Percentiles rank a stretch among this genome's conserved stretches.
phyloP scores from a whole-genome alignment of 257 asterid species.

The Cruciata laevipes region DNA sequence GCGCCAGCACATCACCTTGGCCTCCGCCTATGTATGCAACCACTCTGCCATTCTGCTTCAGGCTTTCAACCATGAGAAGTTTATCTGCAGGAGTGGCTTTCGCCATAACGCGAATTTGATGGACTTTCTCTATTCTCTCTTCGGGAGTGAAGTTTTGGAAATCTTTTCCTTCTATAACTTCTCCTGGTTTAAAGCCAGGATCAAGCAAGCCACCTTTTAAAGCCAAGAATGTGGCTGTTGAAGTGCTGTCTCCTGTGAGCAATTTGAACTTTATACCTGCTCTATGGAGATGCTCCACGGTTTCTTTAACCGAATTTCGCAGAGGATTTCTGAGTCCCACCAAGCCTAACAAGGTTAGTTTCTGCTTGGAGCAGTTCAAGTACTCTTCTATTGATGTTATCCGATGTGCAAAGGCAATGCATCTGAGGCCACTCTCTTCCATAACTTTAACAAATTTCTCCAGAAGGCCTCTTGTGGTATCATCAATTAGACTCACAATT shows the following conservation, averaged over 20 bases:
- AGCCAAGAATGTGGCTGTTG: conserved; percentile 19
- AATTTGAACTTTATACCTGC: conserved; percentile 22
- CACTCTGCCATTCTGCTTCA: conserved; percentile 18
- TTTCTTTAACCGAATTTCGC: conserved; percentile 6
- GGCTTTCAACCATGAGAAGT: conserved; percentile 19
- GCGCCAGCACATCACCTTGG: conserved; percentile 15
- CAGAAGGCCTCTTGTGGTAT: neutral
- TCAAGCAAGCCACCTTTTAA: conserved; percentile 15
- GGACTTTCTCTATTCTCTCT: conserved; percentile 18
- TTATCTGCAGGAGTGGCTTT: conserved; percentile 22
- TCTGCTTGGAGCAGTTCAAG: conserved; percentile 12
- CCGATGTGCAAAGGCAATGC: conserved; percentile 29
- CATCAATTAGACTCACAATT: conserved; percentile 3
- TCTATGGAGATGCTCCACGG: conserved; percentile 10
- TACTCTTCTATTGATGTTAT: conserved; percentile 20
- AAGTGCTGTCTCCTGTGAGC: conserved; percentile 22
- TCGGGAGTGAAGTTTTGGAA: conserved; percentile 12
- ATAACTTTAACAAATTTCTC: conserved; percentile 16
- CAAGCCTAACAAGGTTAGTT: conserved; percentile 20
- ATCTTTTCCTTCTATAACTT: conserved; percentile 13
- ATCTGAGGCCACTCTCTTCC: conserved; percentile 22
- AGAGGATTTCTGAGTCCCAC: conserved; percentile 11
- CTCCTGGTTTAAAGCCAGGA: conserved; percentile 2
- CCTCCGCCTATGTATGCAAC: conserved; percentile 24
- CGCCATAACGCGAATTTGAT: conserved; percentile 20